phyloP scores from a whole-genome alignment of 805 yeast species.

The Kodamaea kaohsiungensis region DNA sequence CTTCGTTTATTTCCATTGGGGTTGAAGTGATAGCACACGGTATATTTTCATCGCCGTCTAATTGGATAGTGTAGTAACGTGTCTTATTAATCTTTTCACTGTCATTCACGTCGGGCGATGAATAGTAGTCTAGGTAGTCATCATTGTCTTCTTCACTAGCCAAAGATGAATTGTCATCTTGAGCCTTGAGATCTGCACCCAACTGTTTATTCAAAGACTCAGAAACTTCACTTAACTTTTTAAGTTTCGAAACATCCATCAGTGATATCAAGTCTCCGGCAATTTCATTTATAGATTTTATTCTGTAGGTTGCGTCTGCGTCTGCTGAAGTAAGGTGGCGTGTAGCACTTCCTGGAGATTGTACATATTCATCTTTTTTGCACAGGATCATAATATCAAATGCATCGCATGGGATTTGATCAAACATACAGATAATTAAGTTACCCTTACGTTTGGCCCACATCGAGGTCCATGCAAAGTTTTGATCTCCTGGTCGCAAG shows the following conservation, averaged over 20 bases:
- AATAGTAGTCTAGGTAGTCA: slow-evolving; percentile 16
- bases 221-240: slow-evolving; percentile 24
- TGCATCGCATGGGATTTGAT: slow-evolving; percentile 65
- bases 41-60: slow-evolving; percentile 46
- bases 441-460: slow-evolving; percentile 84
- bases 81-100: slow-evolving; percentile 47
- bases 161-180: neutral
- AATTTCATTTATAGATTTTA: slow-evolving; percentile 30
- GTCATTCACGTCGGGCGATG: slow-evolving; percentile 25
- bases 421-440: slow-evolving; percentile 79
- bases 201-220: slow-evolving; percentile 28
- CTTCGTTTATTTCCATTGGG: slow-evolving; percentile 50
- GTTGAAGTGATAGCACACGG: slow-evolving; percentile 77
- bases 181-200: neutral
- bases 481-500: slow-evolving; percentile 59
- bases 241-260: slow-evolving; percentile 16
- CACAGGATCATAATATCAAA: slow-evolving; percentile 21
- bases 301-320: slow-evolving; percentile 14
- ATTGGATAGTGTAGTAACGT: slow-evolving; percentile 60
- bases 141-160: slow-evolving; percentile 11
- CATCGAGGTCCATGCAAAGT: slow-evolving; percentile 78
- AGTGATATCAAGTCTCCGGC: slow-evolving; percentile 36
- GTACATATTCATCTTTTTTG: slow-evolving; percentile 6
- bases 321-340: neutral
- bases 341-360: neutral